Base-by-base conservation (phyloP, 306 rosid genomes). In the Begonia loranthoides region DNA sequence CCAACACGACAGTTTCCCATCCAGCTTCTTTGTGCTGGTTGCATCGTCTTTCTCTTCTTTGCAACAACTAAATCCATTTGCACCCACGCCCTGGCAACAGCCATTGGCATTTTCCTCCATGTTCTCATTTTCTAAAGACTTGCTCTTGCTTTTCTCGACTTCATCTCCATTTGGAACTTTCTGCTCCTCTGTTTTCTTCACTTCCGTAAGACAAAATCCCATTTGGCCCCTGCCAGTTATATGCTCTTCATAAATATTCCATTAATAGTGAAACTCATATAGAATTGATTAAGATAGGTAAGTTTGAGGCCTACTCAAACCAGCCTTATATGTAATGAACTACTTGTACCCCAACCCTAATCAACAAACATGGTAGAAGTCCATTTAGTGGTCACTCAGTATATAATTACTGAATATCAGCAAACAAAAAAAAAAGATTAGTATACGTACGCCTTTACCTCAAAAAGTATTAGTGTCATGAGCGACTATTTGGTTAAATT, bases 31-130 rank as follows among this genome's bases (percentile, higher is more conserved):
- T 54, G 69, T 73, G 4, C 36, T 67, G 40, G 16, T 52, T 41
- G 15, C 72, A 58, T 56, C 62, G 54, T 45, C 80, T 69, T 72
- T 64, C 64, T 71, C 73, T 72, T 52, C 93, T 75, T 64, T 68
- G 76, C 97, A 89, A 59, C 97, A 88, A 17, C 84, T 68, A 63
- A 75, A 66, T 46, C 97, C 93, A 69, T 73, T 77, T 57, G 62
- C 81, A 56, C 88, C 36, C 36, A 7, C 36, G 36, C 36, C 93
- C 73, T 73, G 80, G 80, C 80, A 77, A 64, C 80, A 77, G 34
- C 74, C 77, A 5, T 72, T 38, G 13, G 64, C 52, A 15, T 48
- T 67, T 57, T 73, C 76, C 59, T 51, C 64, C 10, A 12, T 49
- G 51, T 49, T 64, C 64, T 66, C 59, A 5, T 41, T 70, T 56